Evolutionary conservation across 176 grass and related monocot genomes (phyloP), one percentile per base, ranked within the genome.

Genomic region (Leersia perrieri): DNA sequence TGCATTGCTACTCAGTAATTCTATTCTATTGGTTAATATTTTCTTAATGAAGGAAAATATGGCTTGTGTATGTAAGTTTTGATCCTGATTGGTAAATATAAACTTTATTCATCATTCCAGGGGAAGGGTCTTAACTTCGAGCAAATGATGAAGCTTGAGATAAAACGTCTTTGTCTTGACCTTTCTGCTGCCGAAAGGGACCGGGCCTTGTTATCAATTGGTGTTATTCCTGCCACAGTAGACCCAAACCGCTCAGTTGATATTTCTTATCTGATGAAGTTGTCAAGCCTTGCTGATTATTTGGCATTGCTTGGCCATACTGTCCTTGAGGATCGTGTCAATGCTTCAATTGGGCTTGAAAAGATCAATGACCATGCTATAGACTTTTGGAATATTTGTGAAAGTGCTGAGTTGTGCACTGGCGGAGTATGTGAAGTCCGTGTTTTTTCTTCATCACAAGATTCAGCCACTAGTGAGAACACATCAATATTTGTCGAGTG

Each of bases 301-400:
- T 84, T 99, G 72, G 96, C 92, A 69, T 77, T 91, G 16, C 64
- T 95, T 34, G 96, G 92, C 74, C 92, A 99, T 85, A 80, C 88
- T 78, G 87, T 84, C 60, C 89, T 88, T 74, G 96, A 99, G 84
- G 96, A 99, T 79, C 72, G 78, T 80, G 75, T 78, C 55, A 95
- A 91, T 93, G 92, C 92, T 78, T 99, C 92, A 11, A 67, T 93
- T 73, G 96, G 92, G 29, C 90, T 99, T 33, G 86, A 91, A 80
- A 76, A 75, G 73, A 76, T 51, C 61, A 78, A 81, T 76, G 53
- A 61, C 20, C 73, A 85, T 70, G 66, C 32, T 60, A 70, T 99
- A 76, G 92, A 95, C 80, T 99, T 99, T 82, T 99, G 96, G 92
- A 99, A 99, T 75, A 85, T 99, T 69, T 89, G 85, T 72, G 90